These are phyloP conservation scores for Takakia lepidozioides DNA, from an alignment of 225 moss, liverwort and hornwort genomes.

Conservation along the genomic window DNA sequence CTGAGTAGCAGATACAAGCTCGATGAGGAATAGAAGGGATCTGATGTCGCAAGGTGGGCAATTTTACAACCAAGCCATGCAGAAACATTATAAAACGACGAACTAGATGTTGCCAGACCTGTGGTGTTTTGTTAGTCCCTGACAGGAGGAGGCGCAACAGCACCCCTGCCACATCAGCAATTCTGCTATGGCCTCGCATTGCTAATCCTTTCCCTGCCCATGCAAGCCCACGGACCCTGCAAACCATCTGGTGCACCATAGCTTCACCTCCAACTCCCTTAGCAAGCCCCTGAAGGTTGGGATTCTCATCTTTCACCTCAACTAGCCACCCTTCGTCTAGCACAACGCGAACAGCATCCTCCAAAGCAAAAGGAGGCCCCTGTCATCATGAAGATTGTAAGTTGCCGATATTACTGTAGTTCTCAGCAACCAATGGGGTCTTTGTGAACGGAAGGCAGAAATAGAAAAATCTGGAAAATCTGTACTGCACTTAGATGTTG, in stretches of 20 bases:
- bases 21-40: too few relatives aligned
- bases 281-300: constrained; percentile 1
- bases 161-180: constrained; percentile 35
- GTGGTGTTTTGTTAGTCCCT: constrained; percentile 7
- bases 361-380: constrained; percentile 19
- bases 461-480: too few relatives aligned
- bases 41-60: too few relatives aligned
- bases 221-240: constrained; percentile 40
- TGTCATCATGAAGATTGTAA: constrained; percentile 5
- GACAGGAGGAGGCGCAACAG: constrained; percentile 38
- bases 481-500: neutral
- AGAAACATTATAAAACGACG: too few relatives aligned
- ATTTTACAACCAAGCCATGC: too few relatives aligned
- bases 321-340: constrained; percentile 25
- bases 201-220: constrained; percentile 77
- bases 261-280: constrained; percentile 3
- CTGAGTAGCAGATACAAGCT: too few relatives aligned
- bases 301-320: constrained; percentile 5
- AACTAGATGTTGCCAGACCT: neutral
- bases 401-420: neutral
- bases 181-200: constrained; percentile 64
- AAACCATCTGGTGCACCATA: constrained; percentile 16
- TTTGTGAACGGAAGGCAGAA: too few relatives aligned
- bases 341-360: constrained; percentile 34
- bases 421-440: too few relatives aligned